Conservation (phyloP, 352 stramenopile genomes). For the Porosira glacialis region DNA sequence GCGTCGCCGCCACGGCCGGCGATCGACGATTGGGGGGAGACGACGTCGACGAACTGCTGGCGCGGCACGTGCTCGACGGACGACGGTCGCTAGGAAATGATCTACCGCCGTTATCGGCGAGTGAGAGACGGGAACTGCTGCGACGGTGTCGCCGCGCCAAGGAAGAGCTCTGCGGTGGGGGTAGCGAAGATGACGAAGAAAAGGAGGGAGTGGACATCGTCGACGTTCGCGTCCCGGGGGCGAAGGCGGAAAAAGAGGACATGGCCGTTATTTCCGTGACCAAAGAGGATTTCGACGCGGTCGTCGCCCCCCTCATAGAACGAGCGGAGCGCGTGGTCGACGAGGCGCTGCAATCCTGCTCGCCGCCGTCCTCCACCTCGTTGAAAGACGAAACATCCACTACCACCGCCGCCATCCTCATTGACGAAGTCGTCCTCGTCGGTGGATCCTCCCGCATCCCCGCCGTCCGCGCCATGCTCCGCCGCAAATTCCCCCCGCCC, state of each 20-base stretch:
- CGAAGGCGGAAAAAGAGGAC: no score
- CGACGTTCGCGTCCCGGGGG: slow-evolving; percentile 13
- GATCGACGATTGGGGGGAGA: slow-evolving; percentile 70
- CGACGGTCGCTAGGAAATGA: not conserved
- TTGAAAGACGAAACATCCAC: slow-evolving; percentile 16
- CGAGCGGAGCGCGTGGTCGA: slow-evolving; percentile 56
- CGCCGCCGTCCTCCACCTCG: no score
- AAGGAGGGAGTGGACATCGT: slow-evolving; percentile 9
- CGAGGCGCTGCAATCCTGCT: slow-evolving; percentile 47
- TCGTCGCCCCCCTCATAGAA: slow-evolving; percentile 53
- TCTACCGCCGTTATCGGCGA: slow-evolving; percentile 6
- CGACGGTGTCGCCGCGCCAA: slow-evolving; percentile 62
- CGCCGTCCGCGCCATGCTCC: slow-evolving; percentile 62
- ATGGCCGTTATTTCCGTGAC: slow-evolving; percentile 51
- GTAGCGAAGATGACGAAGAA: slow-evolving; percentile 29
- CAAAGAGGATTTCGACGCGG: slow-evolving; percentile 54
- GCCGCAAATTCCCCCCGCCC: slow-evolving; percentile 59
- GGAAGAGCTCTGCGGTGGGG: slow-evolving; percentile 64
- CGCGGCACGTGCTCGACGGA: slow-evolving; percentile 24
- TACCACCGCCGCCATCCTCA: slow-evolving; percentile 1
- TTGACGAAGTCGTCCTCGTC: slow-evolving; percentile 77
- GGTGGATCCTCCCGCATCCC: slow-evolving; percentile 69
- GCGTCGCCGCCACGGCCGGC: slow-evolving; percentile 65
- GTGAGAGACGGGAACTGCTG: slow-evolving; percentile 48
- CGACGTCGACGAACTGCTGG: slow-evolving; percentile 72